A percentile compares a stretch with the other conserved stretches of the same genome.
Conservation (phyloP, 768 basidiomycete genomes). For the Lactarius psammicola region DNA sequence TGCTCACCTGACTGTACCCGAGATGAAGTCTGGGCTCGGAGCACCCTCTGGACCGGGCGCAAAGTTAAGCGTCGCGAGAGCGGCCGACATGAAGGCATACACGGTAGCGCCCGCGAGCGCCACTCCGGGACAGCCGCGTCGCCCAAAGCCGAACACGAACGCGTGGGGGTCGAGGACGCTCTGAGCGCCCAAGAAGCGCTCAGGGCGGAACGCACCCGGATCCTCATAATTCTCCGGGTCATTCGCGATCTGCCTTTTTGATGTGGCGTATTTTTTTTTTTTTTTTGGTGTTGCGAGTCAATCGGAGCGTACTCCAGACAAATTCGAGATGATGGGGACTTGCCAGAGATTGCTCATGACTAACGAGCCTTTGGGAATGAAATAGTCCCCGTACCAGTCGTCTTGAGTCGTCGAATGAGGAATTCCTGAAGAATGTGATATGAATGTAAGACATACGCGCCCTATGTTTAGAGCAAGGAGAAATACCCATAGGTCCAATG, state of each 20-base stretch:
- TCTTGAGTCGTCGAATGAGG: slow-evolving; percentile 22
- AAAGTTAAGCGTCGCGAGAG: slow-evolving; percentile 13
- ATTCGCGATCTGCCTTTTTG: slow-evolving; percentile 18
- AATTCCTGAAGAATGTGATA: slow-evolving; percentile 13
- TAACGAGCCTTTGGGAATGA: slow-evolving; percentile 31
- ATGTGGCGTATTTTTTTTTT: too few relatives aligned
- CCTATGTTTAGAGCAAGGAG: background rate
- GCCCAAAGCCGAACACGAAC: slow-evolving; percentile 27
- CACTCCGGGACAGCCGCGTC: slow-evolving; percentile 15
- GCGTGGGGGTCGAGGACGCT: slow-evolving; percentile 18
- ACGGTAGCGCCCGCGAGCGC: slow-evolving; percentile 14
- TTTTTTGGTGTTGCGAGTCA: background rate
- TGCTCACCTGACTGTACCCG: slow-evolving; percentile 19
- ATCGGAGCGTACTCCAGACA: background rate
- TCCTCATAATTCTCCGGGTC: slow-evolving; percentile 22
- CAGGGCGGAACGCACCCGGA: slow-evolving; percentile 27
- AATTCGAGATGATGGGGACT: background rate
- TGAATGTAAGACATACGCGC: background rate
- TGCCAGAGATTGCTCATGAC: slow-evolving; percentile 30
- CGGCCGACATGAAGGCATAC: slow-evolving; percentile 12
- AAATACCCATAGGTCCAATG: slow-evolving; percentile 28
- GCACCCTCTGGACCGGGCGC: background rate
- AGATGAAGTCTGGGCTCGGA: slow-evolving; percentile 12
- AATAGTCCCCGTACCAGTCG: slow-evolving; percentile 27
- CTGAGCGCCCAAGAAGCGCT: slow-evolving; percentile 22